phyloP scores from a whole-genome alignment of 1,284 basidiomycete species.

The Microbotryum violaceum region DNA sequence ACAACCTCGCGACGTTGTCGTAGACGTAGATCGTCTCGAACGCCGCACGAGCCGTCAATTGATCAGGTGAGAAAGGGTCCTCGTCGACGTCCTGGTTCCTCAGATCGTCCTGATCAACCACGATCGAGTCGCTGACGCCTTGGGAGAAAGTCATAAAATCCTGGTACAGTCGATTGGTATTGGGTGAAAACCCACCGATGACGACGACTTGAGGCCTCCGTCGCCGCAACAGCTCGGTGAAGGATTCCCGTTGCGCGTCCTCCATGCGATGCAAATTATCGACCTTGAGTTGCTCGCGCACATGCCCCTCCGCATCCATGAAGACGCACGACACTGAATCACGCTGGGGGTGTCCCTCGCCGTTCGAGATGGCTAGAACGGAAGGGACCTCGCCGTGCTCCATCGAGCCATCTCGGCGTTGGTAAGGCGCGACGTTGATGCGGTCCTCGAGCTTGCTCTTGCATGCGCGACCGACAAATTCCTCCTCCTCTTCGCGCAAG shows the following conservation, averaged over 20 bases:
- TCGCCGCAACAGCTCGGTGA: constrained; percentile 70
- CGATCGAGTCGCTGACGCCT: constrained; percentile 43
- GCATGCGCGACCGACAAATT: constrained; percentile 63
- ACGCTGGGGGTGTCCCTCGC: constrained; percentile 83
- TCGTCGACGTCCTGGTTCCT: constrained; percentile 23
- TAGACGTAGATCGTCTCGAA: constrained; percentile 64
- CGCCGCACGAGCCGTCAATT: constrained; percentile 6
- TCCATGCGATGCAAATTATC: constrained; percentile 61
- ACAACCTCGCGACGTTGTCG: constrained; percentile 90
- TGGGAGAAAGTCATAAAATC: constrained; percentile 55
- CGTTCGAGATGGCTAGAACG: constrained; percentile 89
- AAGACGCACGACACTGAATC: constrained; percentile 81
- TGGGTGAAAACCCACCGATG: constrained; percentile 58
- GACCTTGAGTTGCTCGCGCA: constrained; percentile 78
- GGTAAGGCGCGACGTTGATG: constrained; percentile 30
- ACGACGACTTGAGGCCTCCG: constrained; percentile 82
- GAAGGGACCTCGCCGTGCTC: constrained; percentile 41
- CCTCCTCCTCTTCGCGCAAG: constrained; percentile 83
- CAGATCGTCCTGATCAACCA: constrained; percentile 29
- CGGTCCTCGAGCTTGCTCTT: constrained; percentile 54
- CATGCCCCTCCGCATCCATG: constrained; percentile 76
- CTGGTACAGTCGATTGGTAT: constrained; percentile 27
- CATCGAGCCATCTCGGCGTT: constrained; percentile 27
- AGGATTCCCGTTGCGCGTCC: constrained; percentile 48
- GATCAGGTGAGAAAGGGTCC: constrained; percentile 14